Base-by-base conservation (phyloP, 352 stramenopile genomes). In the Phytopythium vexans region DNA sequence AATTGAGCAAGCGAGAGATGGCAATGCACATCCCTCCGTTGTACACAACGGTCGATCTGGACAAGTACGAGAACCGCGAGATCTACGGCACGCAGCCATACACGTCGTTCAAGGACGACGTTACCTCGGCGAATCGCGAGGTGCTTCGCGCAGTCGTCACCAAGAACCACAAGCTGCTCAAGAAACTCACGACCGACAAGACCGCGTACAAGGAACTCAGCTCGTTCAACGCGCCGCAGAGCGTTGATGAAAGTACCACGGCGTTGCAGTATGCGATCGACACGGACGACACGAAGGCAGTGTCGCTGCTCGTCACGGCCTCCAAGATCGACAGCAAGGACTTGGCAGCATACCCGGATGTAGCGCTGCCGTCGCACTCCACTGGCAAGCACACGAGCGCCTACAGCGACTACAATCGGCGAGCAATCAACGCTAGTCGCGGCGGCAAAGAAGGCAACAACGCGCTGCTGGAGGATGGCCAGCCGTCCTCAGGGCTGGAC, bases 341-440 rank as follows among this genome's bases (percentile, higher is more conserved):
- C 7, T 51, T 88, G 7, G 71, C 82, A 2, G 62, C 66, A n/a
- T 56, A 47, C 4, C 82, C 82, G 0, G 72, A 76, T 11, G 67
- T 79, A 35, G 77, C 79, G 6, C 51, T 92, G 32, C 76, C 76
- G n/a, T 78, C 79, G 3, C 79, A 90, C 45, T 88, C 79, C 8
- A 92, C 82, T 0, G 82, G 82, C 1, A 77, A 80, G 45, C 82
- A 92, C 53, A 92, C 82, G 33, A 92, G 82, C 52, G 53, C 69
- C 14, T 92, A 68, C 58, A 92, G 82, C 53, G 82, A 92, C 47
- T 92, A 92, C 62, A 90, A 92, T 55, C 77, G 82, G 0, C 72
- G 82, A 12, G 79, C 82, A 16, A 85, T 92, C 54, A 92, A 92
- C 46, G 82, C 82, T 11, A 92, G 82, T 70, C 82, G 82, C 5